Evolutionary conservation across 192 early-diverging fungal genomes (phyloP).

Genomic region (Backusella mclennaniae): DNA sequence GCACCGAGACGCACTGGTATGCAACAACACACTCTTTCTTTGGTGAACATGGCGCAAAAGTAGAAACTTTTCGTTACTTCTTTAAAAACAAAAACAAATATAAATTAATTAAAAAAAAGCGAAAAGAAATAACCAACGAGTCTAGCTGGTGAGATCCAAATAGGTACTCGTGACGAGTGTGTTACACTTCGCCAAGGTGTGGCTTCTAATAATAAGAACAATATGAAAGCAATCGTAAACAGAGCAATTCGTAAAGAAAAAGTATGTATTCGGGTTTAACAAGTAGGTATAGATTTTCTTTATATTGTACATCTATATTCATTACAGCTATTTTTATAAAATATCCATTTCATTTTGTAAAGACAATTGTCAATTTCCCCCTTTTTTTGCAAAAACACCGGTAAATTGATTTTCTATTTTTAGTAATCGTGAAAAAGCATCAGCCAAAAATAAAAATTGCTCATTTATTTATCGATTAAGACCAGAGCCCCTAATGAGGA

Average conservation of each 20-base stretch:
- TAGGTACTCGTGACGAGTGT: neutral
- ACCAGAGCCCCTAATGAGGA: too few species aligned
- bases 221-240: neutral
- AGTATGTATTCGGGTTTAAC: neutral
- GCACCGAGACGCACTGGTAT: conserved; percentile 18
- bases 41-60: neutral
- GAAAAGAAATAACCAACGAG: neutral
- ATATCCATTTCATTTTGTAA: neutral
- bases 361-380: neutral
- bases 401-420: neutral
- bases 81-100: neutral
- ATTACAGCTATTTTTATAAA: neutral
- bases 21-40: conserved; percentile 18
- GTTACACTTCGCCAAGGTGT: neutral
- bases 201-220: neutral
- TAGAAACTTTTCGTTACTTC: neutral
- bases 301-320: neutral
- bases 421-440: neutral
- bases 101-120: neutral
- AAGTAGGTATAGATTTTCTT: neutral
- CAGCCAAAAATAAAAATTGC: neutral
- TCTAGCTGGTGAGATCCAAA: neutral
- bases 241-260: neutral
- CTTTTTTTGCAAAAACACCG: neutral
- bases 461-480: too few species aligned